phyloP scores from a whole-genome alignment of 2,329 filamentous ascomycete species.

The Pseudogymnoascus sp. region DNA sequence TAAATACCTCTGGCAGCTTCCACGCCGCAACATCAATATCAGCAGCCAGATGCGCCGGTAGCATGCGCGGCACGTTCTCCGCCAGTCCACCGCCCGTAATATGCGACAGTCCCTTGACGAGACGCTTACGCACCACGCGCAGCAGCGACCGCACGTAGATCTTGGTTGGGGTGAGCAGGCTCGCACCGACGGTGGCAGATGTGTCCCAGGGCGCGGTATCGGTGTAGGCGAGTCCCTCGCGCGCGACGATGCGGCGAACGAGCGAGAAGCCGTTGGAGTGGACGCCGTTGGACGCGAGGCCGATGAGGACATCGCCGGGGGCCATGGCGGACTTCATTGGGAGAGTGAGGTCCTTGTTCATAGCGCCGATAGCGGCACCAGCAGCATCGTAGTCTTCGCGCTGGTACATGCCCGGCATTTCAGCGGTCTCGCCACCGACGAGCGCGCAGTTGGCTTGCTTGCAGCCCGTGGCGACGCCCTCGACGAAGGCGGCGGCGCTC shows the following conservation, averaged over 20 bases:
- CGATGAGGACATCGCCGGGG: slow-evolving; percentile 76
- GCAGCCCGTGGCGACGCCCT: slow-evolving; percentile 84
- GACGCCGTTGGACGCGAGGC: slow-evolving; percentile 74
- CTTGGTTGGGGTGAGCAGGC: slow-evolving; percentile 78
- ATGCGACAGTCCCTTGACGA: slow-evolving; percentile 89
- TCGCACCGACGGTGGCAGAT: slow-evolving; percentile 58
- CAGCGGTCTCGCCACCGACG: slow-evolving; percentile 94
- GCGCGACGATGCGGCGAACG: slow-evolving; percentile 80
- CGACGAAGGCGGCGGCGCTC: slow-evolving; percentile 75
- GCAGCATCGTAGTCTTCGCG: slow-evolving; percentile 88
- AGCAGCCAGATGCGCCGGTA: slow-evolving; percentile 69
- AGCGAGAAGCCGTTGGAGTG: slow-evolving; percentile 98
- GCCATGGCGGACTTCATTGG: slow-evolving; percentile 70
- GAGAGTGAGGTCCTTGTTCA: slow-evolving; percentile 61
- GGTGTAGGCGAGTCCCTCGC: slow-evolving; percentile 61
- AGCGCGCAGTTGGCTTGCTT: slow-evolving; percentile 77
- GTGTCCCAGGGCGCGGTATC: slow-evolving; percentile 70
- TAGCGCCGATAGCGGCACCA: slow-evolving; percentile 80
- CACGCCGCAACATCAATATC: slow-evolving; percentile 72
- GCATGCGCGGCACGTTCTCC: slow-evolving; percentile 92
- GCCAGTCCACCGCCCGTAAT: slow-evolving; percentile 91
- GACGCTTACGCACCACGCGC: slow-evolving; percentile 49
- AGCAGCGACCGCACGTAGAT: slow-evolving; percentile 88
- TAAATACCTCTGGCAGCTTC: slow-evolving; percentile 70
- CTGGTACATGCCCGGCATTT: slow-evolving; percentile 90